These are phyloP conservation scores for Kokia cookei DNA, from an alignment of 441 rosid species.

Conservation along the genomic window DNA sequence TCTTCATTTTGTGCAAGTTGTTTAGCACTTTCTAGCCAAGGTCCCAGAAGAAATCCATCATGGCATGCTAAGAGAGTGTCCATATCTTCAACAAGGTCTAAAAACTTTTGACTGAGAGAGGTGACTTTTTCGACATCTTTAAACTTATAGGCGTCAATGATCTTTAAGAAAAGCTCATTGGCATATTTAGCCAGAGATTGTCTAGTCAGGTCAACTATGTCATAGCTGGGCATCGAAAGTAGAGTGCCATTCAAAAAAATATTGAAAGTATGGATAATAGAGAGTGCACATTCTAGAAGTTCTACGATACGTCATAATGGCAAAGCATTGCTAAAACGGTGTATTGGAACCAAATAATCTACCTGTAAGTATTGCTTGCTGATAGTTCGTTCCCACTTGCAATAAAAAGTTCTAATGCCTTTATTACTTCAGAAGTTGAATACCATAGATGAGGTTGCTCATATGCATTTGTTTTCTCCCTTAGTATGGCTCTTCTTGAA, in stretches of 20 bases:
- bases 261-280: background rate
- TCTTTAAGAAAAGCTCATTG: slow-evolving; percentile 46
- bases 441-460: slow-evolving; percentile 70
- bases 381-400: slow-evolving; percentile 40
- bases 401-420: slow-evolving; percentile 54
- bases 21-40: slow-evolving; percentile 73
- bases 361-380: slow-evolving; percentile 51
- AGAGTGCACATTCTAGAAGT: background rate
- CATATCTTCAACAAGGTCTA: slow-evolving; percentile 54
- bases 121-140: slow-evolving; percentile 28
- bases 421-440: slow-evolving; percentile 48
- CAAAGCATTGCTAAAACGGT: background rate
- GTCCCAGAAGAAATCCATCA: slow-evolving; percentile 61
- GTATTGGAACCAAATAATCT: slow-evolving; percentile 5
- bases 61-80: slow-evolving; percentile 51
- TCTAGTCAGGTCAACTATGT: slow-evolving; percentile 60
- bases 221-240: slow-evolving; percentile 36
- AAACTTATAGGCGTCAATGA: slow-evolving; percentile 36
- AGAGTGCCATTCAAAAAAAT: background rate
- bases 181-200: slow-evolving; percentile 69
- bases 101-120: slow-evolving; percentile 24
- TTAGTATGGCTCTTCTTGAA: slow-evolving; percentile 26
- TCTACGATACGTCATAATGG: background rate
- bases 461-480: slow-evolving; percentile 26
- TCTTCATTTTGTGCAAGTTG: slow-evolving; percentile 39